Conservation (phyloP, 208 protist genomes). For the Trichomonas gallinae region DNA sequence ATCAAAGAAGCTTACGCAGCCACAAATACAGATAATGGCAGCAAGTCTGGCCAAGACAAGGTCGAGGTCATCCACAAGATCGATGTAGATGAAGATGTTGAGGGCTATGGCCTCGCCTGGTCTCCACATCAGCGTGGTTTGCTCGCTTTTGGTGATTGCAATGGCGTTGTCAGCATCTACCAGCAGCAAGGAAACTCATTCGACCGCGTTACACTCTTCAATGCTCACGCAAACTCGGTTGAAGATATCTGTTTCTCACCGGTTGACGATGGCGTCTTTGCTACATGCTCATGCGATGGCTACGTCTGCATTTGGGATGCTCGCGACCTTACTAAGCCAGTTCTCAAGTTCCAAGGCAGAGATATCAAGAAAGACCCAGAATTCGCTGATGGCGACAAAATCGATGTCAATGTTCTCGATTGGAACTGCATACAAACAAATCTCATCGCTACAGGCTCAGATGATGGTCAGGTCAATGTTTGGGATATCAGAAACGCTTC, state of each 20-base stretch:
- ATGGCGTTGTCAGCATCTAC: background rate
- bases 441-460: conserved; percentile 26
- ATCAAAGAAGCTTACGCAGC: background rate
- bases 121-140: background rate
- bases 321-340: background rate
- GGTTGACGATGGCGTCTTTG: conserved; percentile 26
- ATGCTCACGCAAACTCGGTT: background rate
- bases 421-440: conserved; percentile 25
- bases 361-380: background rate
- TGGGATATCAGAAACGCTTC: background rate
- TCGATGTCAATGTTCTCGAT: conserved; percentile 31
- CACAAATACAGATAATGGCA: background rate
- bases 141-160: background rate
- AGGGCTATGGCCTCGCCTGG: conserved; percentile 7
- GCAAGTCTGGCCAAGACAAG: background rate
- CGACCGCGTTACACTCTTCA: background rate
- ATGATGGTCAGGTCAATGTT: conserved; percentile 27
- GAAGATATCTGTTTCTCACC: conserved; percentile 33
- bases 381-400: background rate
- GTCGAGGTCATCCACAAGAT: background rate
- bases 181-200: background rate
- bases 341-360: background rate
- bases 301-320: background rate
- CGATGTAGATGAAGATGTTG: background rate
- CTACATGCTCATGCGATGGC: conserved; percentile 22